These are phyloP conservation scores for Phytophthora tentaculata DNA, from an alignment of 352 stramenopile species.

Conservation along the genomic window DNA sequence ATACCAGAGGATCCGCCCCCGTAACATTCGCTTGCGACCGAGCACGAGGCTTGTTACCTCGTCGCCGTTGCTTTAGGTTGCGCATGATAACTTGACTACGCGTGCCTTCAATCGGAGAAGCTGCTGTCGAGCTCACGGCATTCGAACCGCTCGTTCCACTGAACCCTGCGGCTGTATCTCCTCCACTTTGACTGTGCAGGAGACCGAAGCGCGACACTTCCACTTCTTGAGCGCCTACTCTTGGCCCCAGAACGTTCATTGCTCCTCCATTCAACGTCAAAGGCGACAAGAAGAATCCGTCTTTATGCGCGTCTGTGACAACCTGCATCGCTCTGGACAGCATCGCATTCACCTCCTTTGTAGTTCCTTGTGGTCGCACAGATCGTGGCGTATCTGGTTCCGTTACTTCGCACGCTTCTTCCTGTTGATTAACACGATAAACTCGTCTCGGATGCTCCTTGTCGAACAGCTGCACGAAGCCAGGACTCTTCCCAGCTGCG, in stretches of 20 bases:
- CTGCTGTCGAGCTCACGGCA: constrained; percentile 4
- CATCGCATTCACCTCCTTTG: constrained; percentile 47
- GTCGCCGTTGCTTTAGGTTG: constrained; percentile 45
- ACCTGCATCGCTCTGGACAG: constrained; percentile 44
- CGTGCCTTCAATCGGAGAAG: constrained; percentile 36
- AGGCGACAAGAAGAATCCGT: constrained; percentile 15
- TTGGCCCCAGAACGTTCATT: constrained; percentile 16
- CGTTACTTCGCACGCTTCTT: neutral
- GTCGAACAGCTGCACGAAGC: constrained; percentile 80
- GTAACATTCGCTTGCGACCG: constrained; percentile 35
- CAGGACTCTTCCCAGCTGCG: constrained; percentile 60
- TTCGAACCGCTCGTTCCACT: constrained; percentile 1
- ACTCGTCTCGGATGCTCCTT: constrained; percentile 40
- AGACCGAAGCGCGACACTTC: constrained; percentile 38
- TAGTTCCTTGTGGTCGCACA: constrained; percentile 19
- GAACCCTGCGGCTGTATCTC: constrained; percentile 9
- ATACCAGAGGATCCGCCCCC: constrained; percentile 22
- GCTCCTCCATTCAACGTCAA: constrained; percentile 18
- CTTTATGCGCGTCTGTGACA: constrained; percentile 35
- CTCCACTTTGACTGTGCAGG: constrained; percentile 28
- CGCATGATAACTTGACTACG: constrained; percentile 52
- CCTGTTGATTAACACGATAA: constrained; percentile 9
- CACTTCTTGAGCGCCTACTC: constrained; percentile 28
- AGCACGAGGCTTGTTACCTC: constrained; percentile 38
- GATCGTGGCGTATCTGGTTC: constrained; percentile 15